phyloP scores from a whole-genome alignment of 371 early-diverging fungal species.

The Mucor mucedo region DNA sequence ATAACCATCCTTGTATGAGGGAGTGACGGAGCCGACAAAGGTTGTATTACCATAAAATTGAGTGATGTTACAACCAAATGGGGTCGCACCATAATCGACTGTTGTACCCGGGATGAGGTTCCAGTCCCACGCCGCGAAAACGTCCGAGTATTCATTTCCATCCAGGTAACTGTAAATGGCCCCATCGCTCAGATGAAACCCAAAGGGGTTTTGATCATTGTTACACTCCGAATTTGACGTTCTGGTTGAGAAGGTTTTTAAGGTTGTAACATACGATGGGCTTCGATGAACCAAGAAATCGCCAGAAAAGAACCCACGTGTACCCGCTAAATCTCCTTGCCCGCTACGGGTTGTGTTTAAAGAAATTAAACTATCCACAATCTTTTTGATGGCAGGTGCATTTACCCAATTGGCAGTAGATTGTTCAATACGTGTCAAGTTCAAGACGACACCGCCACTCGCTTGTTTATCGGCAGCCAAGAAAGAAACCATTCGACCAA shows the following conservation, averaged over 20 bases:
- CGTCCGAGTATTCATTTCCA: constrained; percentile 36
- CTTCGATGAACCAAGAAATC: constrained; percentile 33
- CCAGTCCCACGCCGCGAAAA: constrained; percentile 42
- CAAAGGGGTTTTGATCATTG: constrained; percentile 36
- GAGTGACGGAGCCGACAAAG: constrained; percentile 36
- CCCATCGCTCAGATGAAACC: constrained; percentile 41
- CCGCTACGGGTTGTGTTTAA: neutral
- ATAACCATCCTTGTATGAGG: neutral
- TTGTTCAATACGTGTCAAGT: constrained; percentile 16
- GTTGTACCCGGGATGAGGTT: constrained; percentile 40
- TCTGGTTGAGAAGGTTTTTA: constrained; percentile 37
- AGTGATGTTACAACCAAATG: constrained; percentile 29
- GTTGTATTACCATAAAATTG: constrained; percentile 27
- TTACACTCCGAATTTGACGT: constrained; percentile 37
- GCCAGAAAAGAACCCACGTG: constrained; percentile 18
- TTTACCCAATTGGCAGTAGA: constrained; percentile 24
- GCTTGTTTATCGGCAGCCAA: constrained; percentile 24
- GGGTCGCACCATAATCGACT: constrained; percentile 31
- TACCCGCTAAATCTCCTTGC: constrained; percentile 27
- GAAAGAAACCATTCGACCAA: constrained; percentile 38
- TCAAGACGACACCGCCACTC: constrained; percentile 29
- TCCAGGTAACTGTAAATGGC: constrained; percentile 31
- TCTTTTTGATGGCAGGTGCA: constrained; percentile 5
- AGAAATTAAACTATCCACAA: neutral
- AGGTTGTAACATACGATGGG: constrained; percentile 24